Base-by-base conservation (phyloP, 352 stramenopile species). In the Lagenidium sp. region DNA sequence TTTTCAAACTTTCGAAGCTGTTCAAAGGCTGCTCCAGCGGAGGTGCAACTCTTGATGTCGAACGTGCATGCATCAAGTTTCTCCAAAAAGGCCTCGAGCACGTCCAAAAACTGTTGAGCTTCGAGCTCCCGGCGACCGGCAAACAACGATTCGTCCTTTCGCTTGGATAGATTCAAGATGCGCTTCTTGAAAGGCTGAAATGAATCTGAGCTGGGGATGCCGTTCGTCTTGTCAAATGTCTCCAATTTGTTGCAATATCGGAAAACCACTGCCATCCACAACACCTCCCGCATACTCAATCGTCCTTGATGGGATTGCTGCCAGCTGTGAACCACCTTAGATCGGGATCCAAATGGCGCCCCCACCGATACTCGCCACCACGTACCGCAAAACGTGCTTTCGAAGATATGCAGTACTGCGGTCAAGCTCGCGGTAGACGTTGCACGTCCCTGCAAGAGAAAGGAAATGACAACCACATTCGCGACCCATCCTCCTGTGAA, bases 391-490 rank as follows among this genome's bases (percentile, higher is more conserved):
- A 29, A 82, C 75, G 47, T 82, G 66, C 63, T 91, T 91, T 19
- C 78, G 75, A 24, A 91, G 48, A 51, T 85, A 91, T 13, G 78
- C 73, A 13, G 78, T 88, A 44, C 73, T 88, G 36, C 78, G 75
- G 48, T 91, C 78, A 13, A 91, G 58, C 49, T 88, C 75, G 15
- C 78, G 78, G 56, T 91, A 91, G 20, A 87, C 82, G 55, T 91
- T 91, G 56, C 78, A 86, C 3, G 70, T 85, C 52, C 73, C 77
- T 89, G 19, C 18, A 41, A 29, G 15, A 36, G 4, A 24, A 31
- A 31, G 24, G n/a, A n/a, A n/a, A n/a, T n/a, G n/a, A n/a, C n/a
- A n/a, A n/a, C n/a, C n/a, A n/a, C n/a, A 45, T 28, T 34, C 45
- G 32, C n/a, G 18, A n/a, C n/a, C n/a, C n/a, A n/a, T n/a, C n/a